Evolutionary conservation across 1,139 yeast genomes (phyloP), one percentile per base, ranked within the genome.

Genomic region (Suhomyces terraborum): DNA sequence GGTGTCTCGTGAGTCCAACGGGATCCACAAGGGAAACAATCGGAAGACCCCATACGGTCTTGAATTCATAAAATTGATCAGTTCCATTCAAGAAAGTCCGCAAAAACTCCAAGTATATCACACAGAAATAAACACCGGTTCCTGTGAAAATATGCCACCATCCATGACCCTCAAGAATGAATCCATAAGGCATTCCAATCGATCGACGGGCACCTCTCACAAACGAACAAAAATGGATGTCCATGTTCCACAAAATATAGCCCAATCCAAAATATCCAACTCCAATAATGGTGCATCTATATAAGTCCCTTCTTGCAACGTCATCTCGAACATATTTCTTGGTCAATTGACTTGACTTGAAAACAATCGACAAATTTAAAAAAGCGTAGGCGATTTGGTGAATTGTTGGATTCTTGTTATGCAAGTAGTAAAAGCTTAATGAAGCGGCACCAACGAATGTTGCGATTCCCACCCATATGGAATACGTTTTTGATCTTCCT

Each of bases 91-190:
- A 70, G 58, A 79, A 78, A 33, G 80, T 67, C 51, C 94, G 77
- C 53, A 87, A 67, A 56, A 83, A 85, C 61, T 86, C 88, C 55
- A 75, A 80, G 61, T 87, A 88, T 12, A 88, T 88, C 46, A 77
- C 64, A 47, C 69, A 73, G 52, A 58, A 71, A 52, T 75, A 75
- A 9, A 75, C 71, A 2, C 95, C 96, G 9, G 81, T 69, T 3
- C 95, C 95, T 0, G 95, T 88, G 48, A 88, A 75, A 23, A 88
- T 68, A 59, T 93, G 98, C 98, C 98, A 93, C 98, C 98, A 93
- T 13, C 95, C 96, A 59, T 93, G 98, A 24, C 96, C 86, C 60
- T 93, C 98, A 28, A 93, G 71, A 8, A 93, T 51, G 49, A 88
- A 79, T 1, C 98, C 98, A 44, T 85, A 79, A 1, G 98, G 98